Conservation (phyloP, 2,329 filamentous ascomycete species). For the Exophiala alcalophila region DNA sequence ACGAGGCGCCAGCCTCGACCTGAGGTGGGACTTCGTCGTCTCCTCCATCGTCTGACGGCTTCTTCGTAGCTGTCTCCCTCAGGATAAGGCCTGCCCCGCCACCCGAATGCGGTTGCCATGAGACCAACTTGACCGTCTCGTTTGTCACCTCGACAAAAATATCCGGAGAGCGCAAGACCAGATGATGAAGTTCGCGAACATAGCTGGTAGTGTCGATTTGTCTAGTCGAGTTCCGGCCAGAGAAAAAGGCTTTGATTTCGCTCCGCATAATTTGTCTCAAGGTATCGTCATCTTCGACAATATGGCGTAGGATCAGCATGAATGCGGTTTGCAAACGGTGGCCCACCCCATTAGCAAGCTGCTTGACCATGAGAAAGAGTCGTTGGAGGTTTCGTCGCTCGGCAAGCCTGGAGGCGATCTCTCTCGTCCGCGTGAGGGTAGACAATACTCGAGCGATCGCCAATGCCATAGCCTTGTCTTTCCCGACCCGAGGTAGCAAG, state of each 20-base stretch:
- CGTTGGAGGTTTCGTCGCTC: conserved; percentile 87
- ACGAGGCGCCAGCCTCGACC: conserved; percentile 2
- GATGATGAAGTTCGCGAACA: conserved; percentile 71
- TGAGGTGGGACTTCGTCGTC: conserved; percentile 30
- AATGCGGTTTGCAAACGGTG: conserved; percentile 68
- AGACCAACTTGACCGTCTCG: conserved; percentile 70
- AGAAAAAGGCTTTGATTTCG: conserved; percentile 78
- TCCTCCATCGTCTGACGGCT: conserved; percentile 34
- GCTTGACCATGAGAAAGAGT: conserved; percentile 92
- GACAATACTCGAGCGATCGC: conserved; percentile 80
- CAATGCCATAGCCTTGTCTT: conserved; percentile 79
- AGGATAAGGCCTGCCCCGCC: conserved; percentile 16
- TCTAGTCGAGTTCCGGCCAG: conserved; percentile 52
- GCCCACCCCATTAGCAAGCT: conserved; percentile 75
- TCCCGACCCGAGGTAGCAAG: conserved; percentile 79
- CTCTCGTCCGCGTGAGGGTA: conserved; percentile 76
- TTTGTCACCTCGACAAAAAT: conserved; percentile 85
- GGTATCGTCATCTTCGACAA: conserved; percentile 89
- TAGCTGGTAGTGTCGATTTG: conserved; percentile 69
- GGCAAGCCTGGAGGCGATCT: conserved; percentile 70
- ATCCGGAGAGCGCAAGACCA: conserved; percentile 76
- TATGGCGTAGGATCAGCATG: conserved; percentile 83
- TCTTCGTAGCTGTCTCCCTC: conserved; percentile 46
- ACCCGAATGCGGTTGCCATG: conserved; percentile 22
- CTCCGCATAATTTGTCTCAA: conserved; percentile 87